A percentile compares a stretch with the other conserved stretches of the same genome.
phyloP scores from a whole-genome alignment of 345 rosid genomes.

The Euphorbia lathyris region DNA sequence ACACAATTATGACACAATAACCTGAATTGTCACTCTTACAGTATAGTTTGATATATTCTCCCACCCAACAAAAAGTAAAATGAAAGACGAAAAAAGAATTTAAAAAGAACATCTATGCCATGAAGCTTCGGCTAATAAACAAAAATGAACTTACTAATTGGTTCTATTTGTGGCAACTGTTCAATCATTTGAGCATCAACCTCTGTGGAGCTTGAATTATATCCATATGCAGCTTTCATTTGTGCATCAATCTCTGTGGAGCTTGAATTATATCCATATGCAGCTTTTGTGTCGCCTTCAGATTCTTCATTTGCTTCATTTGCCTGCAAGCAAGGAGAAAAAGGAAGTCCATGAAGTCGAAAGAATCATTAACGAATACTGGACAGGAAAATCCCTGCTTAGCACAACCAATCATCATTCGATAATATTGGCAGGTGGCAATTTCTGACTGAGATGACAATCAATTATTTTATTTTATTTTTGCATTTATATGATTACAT shows the following conservation, averaged over 20 bases:
- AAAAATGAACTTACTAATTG: constrained; percentile 50
- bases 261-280: constrained; percentile 30
- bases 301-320: constrained; percentile 43
- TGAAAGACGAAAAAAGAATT: not conserved
- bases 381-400: not conserved
- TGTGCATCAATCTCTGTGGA: constrained; percentile 34
- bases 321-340: constrained; percentile 31
- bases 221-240: constrained; percentile 7
- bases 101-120: not conserved
- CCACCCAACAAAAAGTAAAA: not conserved
- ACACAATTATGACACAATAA: no score
- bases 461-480: no score
- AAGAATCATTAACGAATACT: not conserved
- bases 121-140: not conserved
- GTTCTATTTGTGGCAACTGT: constrained; percentile 49
- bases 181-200: constrained; percentile 37
- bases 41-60: not conserved
- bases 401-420: not conserved
- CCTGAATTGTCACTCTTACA: not conserved
- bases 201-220: constrained; percentile 24
- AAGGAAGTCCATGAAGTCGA: constrained; percentile 11
- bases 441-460: no score
- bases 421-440: not conserved
- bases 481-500: no score
- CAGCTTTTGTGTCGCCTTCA: constrained; percentile 38